A percentile compares a stretch with the other conserved stretches of the same genome.
These are phyloP conservation scores for Rhynchosporium agropyri DNA, from an alignment of 2,329 filamentous ascomycete species.

Conservation along the genomic window DNA sequence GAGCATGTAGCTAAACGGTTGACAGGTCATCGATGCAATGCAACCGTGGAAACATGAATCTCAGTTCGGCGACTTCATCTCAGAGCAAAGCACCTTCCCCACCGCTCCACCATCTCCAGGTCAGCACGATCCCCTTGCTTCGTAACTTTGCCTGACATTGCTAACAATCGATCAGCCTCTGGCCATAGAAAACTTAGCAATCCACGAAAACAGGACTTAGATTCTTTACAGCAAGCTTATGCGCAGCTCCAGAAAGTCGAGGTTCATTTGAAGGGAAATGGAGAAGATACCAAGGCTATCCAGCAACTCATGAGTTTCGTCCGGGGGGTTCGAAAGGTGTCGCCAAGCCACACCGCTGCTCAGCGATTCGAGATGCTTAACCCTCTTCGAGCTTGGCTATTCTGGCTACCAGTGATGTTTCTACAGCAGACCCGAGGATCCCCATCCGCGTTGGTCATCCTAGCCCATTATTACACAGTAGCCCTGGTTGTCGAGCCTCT, in stretches of 20 bases:
- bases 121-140: not conserved
- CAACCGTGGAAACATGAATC: constrained; percentile 89
- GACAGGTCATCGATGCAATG: constrained; percentile 85
- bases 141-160: not conserved
- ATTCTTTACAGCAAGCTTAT: constrained; percentile 67
- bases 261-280: constrained; percentile 66
- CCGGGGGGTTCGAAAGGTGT: constrained; percentile 71
- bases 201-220: constrained; percentile 70
- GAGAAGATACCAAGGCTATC: constrained; percentile 69
- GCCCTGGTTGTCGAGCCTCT: constrained; percentile 86
- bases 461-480: constrained; percentile 90
- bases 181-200: constrained; percentile 61
- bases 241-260: constrained; percentile 70
- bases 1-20: constrained; percentile 38
- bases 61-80: constrained; percentile 79
- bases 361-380: constrained; percentile 91
- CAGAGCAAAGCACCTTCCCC: constrained; percentile 74
- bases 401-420: constrained; percentile 89
- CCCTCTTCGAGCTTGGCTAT: constrained; percentile 86
- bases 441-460: constrained; percentile 76
- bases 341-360: constrained; percentile 69
- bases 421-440: constrained; percentile 77
- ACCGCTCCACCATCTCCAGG: constrained; percentile 63
- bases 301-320: constrained; percentile 73
- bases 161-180: constrained; percentile 44